phyloP scores from a whole-genome alignment of 2,329 filamentous ascomycete genomes.

The Colletotrichum tropicale region DNA sequence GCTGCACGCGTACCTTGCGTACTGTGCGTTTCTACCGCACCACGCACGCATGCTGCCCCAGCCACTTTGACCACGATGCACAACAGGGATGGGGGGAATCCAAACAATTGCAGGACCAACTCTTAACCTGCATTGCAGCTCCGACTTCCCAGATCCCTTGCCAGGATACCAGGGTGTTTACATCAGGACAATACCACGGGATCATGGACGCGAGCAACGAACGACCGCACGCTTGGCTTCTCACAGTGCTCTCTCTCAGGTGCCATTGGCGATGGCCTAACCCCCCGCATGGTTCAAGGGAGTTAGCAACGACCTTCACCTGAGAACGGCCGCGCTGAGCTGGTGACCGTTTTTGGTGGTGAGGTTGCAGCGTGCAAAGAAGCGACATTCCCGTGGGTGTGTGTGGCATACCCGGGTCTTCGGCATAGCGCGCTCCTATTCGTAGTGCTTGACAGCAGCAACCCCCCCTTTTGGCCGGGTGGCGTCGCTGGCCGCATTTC shows the following conservation, averaged over 20 bases:
- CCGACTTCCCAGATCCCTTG: background rate
- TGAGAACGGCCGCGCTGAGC: background rate
- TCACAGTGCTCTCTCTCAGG: background rate
- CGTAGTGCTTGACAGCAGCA: background rate
- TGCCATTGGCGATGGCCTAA: background rate
- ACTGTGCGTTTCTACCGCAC: background rate
- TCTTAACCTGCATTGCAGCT: background rate
- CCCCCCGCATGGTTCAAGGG: background rate
- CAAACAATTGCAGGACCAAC: constrained; percentile 7
- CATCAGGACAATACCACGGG: background rate
- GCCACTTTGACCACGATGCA: constrained; percentile 1
- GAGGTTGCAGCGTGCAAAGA: constrained; percentile 14
- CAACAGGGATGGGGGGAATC: constrained; percentile 8
- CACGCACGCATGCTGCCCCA: background rate
- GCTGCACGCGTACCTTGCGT: background rate
- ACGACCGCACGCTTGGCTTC: background rate
- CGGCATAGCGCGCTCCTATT: constrained; percentile 1
- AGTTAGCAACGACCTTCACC: background rate
- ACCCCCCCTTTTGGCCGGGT: background rate
- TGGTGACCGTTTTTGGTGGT: constrained; percentile 3
- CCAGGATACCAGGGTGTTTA: background rate
- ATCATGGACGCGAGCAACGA: background rate
- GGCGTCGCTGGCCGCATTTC: constrained; percentile 8
- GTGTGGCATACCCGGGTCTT: constrained; percentile 4
- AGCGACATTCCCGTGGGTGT: constrained; percentile 8